Conservation (phyloP, 768 basidiomycete genomes). For the Leccinum incarnatum region DNA sequence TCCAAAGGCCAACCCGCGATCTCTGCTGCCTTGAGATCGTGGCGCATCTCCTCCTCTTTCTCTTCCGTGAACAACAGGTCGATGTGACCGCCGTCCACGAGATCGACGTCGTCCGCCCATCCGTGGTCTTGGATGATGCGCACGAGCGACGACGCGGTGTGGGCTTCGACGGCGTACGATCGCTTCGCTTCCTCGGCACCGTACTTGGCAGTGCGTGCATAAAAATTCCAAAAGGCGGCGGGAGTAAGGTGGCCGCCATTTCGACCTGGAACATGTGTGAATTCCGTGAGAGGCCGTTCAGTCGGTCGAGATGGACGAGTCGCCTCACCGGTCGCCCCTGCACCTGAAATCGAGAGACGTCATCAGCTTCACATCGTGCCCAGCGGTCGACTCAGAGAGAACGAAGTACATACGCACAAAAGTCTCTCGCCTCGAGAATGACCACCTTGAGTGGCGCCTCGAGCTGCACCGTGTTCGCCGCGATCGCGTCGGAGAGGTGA, state of each 20-base stretch:
- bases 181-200: conserved; percentile 56
- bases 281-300: background rate
- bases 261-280: conserved; percentile 46
- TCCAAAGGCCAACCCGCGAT: conserved; percentile 49
- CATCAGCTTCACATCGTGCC: background rate
- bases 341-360: conserved; percentile 39
- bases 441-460: conserved; percentile 45
- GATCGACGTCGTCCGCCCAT: conserved; percentile 52
- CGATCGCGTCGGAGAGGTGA: conserved; percentile 49
- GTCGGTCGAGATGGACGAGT: background rate
- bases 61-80: conserved; percentile 46
- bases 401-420: conserved; percentile 54
- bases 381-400: background rate
- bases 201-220: conserved; percentile 33
- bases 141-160: conserved; percentile 50
- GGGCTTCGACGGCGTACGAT: conserved; percentile 52
- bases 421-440: conserved; percentile 81
- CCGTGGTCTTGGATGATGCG: conserved; percentile 44
- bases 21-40: conserved; percentile 53
- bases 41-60: conserved; percentile 37
- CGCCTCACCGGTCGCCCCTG: conserved; percentile 68
- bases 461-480: background rate
- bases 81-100: conserved; percentile 57
- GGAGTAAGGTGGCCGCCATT: conserved; percentile 79
- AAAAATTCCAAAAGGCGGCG: conserved; percentile 45